Conservation (phyloP, 2,329 filamentous ascomycete species). For the Trichocomaceae sp. region DNA sequence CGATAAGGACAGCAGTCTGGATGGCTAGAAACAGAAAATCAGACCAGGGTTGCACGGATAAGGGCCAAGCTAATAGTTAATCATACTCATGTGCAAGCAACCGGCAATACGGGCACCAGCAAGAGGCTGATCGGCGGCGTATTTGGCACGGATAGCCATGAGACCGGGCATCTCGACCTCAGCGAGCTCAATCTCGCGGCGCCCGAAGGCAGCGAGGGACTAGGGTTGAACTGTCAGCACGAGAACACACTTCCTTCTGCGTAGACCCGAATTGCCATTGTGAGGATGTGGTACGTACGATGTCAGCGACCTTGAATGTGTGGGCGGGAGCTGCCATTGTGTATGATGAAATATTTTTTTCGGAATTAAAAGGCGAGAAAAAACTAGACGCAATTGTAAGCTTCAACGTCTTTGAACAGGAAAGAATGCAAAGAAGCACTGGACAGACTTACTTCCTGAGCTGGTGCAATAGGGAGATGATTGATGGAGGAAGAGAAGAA, state of each 20-base stretch:
- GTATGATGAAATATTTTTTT: constrained; percentile 21
- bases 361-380: constrained; percentile 12
- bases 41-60: background rate
- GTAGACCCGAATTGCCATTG: background rate
- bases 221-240: constrained; percentile 21
- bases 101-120: constrained; percentile 93
- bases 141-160: constrained; percentile 89
- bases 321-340: constrained; percentile 69
- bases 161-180: constrained; percentile 97
- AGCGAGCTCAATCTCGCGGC: constrained; percentile 97
- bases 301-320: constrained; percentile 98
- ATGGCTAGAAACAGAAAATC: constrained; percentile 54
- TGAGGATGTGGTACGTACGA: constrained; percentile 45
- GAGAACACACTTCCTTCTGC: background rate
- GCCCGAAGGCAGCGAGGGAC: constrained; percentile 93
- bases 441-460: background rate
- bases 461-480: background rate
- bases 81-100: constrained; percentile 91
- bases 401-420: background rate
- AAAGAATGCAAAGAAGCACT: background rate
- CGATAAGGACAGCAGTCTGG: constrained; percentile 98
- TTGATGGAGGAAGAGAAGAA: constrained; percentile 14
- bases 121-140: constrained; percentile 86
- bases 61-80: background rate
- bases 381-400: constrained; percentile 9